Evolutionary conservation across 192 early-diverging fungal genomes (phyloP).

Genomic region (Allomyces macrogynus): DNA sequence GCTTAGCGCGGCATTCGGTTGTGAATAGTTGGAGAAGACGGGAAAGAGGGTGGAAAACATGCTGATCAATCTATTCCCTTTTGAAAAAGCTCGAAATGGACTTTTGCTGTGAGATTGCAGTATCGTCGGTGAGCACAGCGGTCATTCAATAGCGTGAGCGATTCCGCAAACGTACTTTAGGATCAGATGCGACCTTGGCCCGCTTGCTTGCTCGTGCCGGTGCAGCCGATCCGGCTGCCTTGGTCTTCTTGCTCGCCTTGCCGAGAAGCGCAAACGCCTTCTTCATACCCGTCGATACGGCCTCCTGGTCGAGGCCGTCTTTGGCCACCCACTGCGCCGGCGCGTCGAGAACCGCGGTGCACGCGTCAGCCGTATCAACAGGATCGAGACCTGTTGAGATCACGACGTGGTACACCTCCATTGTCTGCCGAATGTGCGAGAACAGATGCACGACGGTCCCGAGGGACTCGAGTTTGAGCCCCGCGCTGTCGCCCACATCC

Average conservation of each 20-base stretch:
- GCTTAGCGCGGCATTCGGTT: too few species aligned
- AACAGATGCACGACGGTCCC: slow-evolving; percentile 39
- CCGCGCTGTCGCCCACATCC: slow-evolving; percentile 1
- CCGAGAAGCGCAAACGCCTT: slow-evolving; percentile 31
- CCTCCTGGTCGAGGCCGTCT: slow-evolving; percentile 19
- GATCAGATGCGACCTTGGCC: too few species aligned
- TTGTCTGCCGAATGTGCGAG: slow-evolving; percentile 41
- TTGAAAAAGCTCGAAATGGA: too few species aligned
- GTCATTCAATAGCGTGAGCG: too few species aligned
- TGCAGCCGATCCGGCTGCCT: too few species aligned
- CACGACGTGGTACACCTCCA: slow-evolving; percentile 23
- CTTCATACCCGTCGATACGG: slow-evolving; percentile 34
- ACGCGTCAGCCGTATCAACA: background rate
- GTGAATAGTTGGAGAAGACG: too few species aligned
- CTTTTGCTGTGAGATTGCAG: too few species aligned
- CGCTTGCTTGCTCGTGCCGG: too few species aligned
- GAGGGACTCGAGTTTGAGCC: slow-evolving; percentile 9
- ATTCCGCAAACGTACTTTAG: too few species aligned
- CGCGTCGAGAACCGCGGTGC: background rate
- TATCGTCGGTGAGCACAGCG: too few species aligned
- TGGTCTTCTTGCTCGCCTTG: slow-evolving; percentile 5
- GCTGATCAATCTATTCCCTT: too few species aligned
- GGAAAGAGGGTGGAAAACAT: too few species aligned
- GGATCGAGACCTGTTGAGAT: background rate
- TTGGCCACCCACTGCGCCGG: slow-evolving; percentile 18